Evolutionary conservation across 2,329 filamentous ascomycete genomes (phyloP).

Genomic region (Drechslera avenae): DNA sequence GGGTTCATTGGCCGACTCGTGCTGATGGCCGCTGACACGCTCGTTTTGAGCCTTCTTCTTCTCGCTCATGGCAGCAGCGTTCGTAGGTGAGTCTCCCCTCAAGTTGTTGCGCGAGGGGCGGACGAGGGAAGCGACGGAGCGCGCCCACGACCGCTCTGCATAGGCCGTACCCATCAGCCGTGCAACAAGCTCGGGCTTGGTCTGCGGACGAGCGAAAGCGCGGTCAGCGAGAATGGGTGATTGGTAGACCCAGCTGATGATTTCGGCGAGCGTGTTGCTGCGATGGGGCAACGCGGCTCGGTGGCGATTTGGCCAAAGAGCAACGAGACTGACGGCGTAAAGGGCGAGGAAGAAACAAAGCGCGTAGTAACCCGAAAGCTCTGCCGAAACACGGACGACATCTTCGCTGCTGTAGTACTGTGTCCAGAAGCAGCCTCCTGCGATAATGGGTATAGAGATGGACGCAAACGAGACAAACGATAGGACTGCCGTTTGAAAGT

Average conservation of each 20-base stretch:
- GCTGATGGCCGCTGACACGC: slow-evolving; percentile 18
- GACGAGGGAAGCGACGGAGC: slow-evolving; percentile 35
- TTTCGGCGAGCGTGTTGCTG: slow-evolving; percentile 73
- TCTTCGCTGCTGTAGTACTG: slow-evolving; percentile 59
- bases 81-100: slow-evolving; percentile 27
- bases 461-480: slow-evolving; percentile 66
- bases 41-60: slow-evolving; percentile 11
- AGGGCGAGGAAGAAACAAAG: slow-evolving; percentile 74
- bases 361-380: slow-evolving; percentile 73
- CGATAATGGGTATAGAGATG: slow-evolving; percentile 68
- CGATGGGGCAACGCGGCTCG: slow-evolving; percentile 73
- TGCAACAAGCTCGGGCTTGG: slow-evolving; percentile 70
- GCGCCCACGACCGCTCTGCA: slow-evolving; percentile 50
- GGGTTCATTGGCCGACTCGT: slow-evolving; percentile 40
- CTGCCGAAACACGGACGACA: slow-evolving; percentile 64
- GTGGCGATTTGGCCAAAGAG: slow-evolving; percentile 62
- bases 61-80: slow-evolving; percentile 25
- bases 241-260: slow-evolving; percentile 77
- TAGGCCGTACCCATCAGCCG: slow-evolving; percentile 65
- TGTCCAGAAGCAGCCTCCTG: slow-evolving; percentile 74
- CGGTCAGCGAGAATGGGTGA: slow-evolving; percentile 73
- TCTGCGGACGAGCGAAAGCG: slow-evolving; percentile 70
- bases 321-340: slow-evolving; percentile 67
- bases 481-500: slow-evolving; percentile 68
- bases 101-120: slow-evolving; percentile 38